A percentile compares a stretch with the other conserved stretches of the same genome.
phyloP scores from a whole-genome alignment of 2,329 filamentous ascomycete species.

The Aspergillaceae sp. region DNA sequence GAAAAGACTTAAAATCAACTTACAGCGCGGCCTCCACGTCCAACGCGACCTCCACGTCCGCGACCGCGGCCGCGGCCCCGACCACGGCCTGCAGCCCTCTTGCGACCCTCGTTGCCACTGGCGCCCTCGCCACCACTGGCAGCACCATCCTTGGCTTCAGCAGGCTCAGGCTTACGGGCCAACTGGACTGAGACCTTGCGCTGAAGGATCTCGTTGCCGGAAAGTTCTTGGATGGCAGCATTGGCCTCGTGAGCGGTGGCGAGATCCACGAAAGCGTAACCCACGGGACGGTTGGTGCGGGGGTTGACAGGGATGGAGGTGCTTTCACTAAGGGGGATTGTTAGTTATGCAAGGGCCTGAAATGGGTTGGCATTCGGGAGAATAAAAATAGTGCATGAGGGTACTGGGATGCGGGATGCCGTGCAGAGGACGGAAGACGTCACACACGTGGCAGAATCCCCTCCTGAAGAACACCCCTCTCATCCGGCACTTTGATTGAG shows the following conservation, averaged over 20 bases:
- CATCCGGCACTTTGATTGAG: neutral
- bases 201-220: slow-evolving; percentile 94
- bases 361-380: too few relatives aligned
- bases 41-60: slow-evolving; percentile 59
- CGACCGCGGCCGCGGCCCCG: slow-evolving; percentile 58
- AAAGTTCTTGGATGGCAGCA: slow-evolving; percentile 89
- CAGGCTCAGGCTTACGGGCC: slow-evolving; percentile 89
- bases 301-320: slow-evolving; percentile 99
- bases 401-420: too few relatives aligned
- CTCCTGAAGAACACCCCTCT: neutral
- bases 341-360: slow-evolving; percentile 20
- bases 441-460: slow-evolving; percentile 2
- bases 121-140: slow-evolving; percentile 65
- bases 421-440: neutral
- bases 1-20: neutral
- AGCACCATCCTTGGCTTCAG: slow-evolving; percentile 67
- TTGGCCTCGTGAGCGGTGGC: slow-evolving; percentile 90
- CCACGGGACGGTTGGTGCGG: slow-evolving; percentile 94
- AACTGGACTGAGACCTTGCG: slow-evolving; percentile 99
- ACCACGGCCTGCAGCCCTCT: slow-evolving; percentile 53
- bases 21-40: slow-evolving; percentile 53
- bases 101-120: slow-evolving; percentile 57
- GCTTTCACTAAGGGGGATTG: slow-evolving; percentile 63
- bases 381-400: too few relatives aligned
- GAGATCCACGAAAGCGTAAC: slow-evolving; percentile 97